Base-by-base conservation (phyloP, 2,329 filamentous ascomycete species). In the Stachybotrys echinatus region DNA sequence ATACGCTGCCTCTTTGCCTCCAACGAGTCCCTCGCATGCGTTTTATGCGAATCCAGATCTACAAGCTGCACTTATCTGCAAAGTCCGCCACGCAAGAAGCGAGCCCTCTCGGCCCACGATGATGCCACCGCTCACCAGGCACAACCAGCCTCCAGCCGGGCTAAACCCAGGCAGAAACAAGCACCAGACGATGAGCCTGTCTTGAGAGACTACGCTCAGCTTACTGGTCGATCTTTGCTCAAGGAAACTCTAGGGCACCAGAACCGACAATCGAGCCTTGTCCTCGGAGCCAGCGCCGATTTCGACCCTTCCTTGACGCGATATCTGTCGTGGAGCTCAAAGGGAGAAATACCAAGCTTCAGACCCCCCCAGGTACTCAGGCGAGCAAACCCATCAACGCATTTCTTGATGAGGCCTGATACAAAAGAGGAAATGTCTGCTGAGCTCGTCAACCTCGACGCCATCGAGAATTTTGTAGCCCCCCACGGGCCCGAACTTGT, bases 401-500 rank as follows among this genome's bases (percentile, higher is more conserved):
- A 51, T 22, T 54, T 54, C 21, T 44, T 51, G 20, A 48, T 51
- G 45, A 34, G 52, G 21, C 52, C 52, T 17, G 52, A 54, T 21
- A 49, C 49, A 7, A 46, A 51, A 20, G 49, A 49, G 10, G 52
- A 54, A 44, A 54, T 54, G 49, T 47, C 49, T 23, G 48, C 45
- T 38, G 53, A 54, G 39, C 65, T 67, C 31, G 72, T 74, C 48
- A 48, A 52, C 22, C 50, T 58, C 20, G 63, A 67, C 52, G 71
- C 73, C 42, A 74, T 84, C 52, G 80, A 84, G 61, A 69, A 73
- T 45, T 70, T 79, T 42, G 76, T 84, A 14, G 71, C 74, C 27
- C 75, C 79, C 6, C 75, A 84, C 59, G 81, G 81, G 10, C 72
- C 73, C 51, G 73, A 74, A 34, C 65, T 85, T 49, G 73, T 85